Evolutionary conservation across 257 asterid genomes (phyloP), one percentile per base, ranked within the genome.

Genomic region (Primulina eburnea): DNA sequence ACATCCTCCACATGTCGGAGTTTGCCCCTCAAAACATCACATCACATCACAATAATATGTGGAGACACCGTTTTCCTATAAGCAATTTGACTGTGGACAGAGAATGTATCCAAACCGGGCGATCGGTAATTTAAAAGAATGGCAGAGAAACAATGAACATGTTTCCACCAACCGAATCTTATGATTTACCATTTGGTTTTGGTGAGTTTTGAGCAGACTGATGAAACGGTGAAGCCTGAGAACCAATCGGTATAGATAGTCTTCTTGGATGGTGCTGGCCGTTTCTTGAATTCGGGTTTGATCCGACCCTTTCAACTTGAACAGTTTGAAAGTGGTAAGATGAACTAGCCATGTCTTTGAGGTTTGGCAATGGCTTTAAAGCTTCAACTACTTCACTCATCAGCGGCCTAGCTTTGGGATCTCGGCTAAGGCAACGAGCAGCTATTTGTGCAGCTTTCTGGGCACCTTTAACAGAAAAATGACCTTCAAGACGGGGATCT

Each of bases 401-500:
- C 30, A 81, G 81, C 4, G 99, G 99, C 47, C 99, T 75, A 55
- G 75, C 82, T 79, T 89, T 93, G 29, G 99, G 75, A 52, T 93
- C 97, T 17, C 99, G 84, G 73, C 90, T 83, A 8, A 90, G 94
- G 82, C 97, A 93, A 50, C 82, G 89, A 29, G 95, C 96, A 14
- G 97, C 97, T 80, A 90, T 69, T 37, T 90, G 96, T 29, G 96
- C 99, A 28, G 97, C 99, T 75, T 89, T 90, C 71, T 87, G 96
- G 60, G 99, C 95, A 68, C 97, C 99, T 80, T 85, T 93, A 29
- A 93, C 81, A 0, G 99, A 93, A 63, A 89, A 93, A 79, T 89
- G 97, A 14, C 96, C 99, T 76, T 93, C 96, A 0, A 93, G 96
- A 20, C 90, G 89, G 29, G 99, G 97, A 76, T 93, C 99, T 82